These are phyloP conservation scores for Xylariaceae sp. DNA, from an alignment of 2,329 filamentous ascomycete genomes.

Conservation along the genomic window DNA sequence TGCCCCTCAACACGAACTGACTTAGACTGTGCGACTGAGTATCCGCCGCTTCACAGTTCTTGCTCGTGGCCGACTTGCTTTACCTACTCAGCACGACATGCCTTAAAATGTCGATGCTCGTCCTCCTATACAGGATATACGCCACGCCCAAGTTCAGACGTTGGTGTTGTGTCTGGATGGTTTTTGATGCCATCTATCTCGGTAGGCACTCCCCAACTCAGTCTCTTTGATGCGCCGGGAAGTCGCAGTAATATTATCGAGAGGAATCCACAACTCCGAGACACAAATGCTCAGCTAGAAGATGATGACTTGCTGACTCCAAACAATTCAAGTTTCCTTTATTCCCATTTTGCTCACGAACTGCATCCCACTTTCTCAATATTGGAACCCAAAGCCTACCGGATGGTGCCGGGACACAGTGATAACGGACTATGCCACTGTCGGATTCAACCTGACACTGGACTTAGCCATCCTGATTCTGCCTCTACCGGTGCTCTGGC, in stretches of 20 bases:
- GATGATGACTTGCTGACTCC: neutral
- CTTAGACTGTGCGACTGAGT: conserved; percentile 4
- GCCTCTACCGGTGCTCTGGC: conserved; percentile 40
- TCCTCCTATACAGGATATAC: conserved; percentile 31
- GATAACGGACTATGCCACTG: conserved; percentile 23
- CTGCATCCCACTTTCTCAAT: conserved; percentile 30
- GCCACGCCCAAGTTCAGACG: conserved; percentile 27
- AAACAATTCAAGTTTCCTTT: conserved; percentile 23
- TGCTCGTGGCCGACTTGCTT: conserved; percentile 25
- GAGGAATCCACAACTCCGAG: neutral
- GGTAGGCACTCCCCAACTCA: conserved; percentile 6
- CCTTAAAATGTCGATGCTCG: conserved; percentile 32
- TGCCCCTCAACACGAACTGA: neutral
- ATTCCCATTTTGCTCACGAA: conserved; percentile 32
- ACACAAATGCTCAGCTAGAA: neutral
- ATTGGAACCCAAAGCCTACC: conserved; percentile 30
- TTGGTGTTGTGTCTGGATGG: conserved; percentile 26
- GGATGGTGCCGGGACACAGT: conserved; percentile 37
- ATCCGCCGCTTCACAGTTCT: conserved; percentile 8
- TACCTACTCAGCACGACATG: conserved; percentile 29
- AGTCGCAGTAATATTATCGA: neutral
- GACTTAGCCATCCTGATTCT: conserved; percentile 36
- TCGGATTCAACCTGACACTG: conserved; percentile 27
- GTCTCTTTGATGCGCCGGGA: neutral
- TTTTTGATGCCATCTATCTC: conserved; percentile 24